Base-by-base conservation (phyloP, 2,329 filamentous ascomycete genomes). In the Colletotrichum brevisporum region DNA sequence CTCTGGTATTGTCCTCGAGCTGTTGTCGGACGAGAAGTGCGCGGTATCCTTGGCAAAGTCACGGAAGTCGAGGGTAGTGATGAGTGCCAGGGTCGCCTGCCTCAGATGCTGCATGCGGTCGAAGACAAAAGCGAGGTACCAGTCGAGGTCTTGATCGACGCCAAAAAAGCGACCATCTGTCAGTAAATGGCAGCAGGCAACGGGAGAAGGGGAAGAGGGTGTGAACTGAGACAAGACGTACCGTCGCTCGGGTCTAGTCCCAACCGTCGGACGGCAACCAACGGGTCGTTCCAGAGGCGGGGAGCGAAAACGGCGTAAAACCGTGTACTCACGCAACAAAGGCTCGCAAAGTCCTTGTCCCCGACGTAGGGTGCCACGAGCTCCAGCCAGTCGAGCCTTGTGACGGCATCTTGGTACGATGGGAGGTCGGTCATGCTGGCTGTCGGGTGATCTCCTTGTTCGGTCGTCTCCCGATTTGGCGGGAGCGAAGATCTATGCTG, bases 381-480 rank as follows among this genome's bases (percentile, higher is more conserved):
- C 36, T 76, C 76, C 16, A 88, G 78, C 85, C 86, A 88, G 78
- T 89, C 83, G 60, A 75, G 74, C 10, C 75, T 77, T 8, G 79
- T 73, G 2, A 80, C 83, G 60, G 88, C 87, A 67, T 88, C 83
- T 58, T 81, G 77, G 75, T 90, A 90, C 0, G 87, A 86, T 1
- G 88, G 87, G n/a, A 85, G 81, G 12, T 74, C 69, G 9, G 51
- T 18, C 65, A 68, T 68, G 52, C 6, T 54, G 10, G 15, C 36
- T 12, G 60, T n/a, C 24, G 56, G 43, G 36, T 31, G 31, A 36
- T 36, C 31, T 36, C n/a, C 45, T 41, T 55, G 45, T 47, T 24
- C 21, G 12, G 47, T 24, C 41, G 31, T 36, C 18, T 43, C 18
- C 50, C 41, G 26, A 10, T 47, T 9, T 10, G 21, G 39, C 26